These are phyloP conservation scores for Eimeria tenella DNA, from an alignment of 169 alveolate genomes.

Conservation along the genomic window DNA sequence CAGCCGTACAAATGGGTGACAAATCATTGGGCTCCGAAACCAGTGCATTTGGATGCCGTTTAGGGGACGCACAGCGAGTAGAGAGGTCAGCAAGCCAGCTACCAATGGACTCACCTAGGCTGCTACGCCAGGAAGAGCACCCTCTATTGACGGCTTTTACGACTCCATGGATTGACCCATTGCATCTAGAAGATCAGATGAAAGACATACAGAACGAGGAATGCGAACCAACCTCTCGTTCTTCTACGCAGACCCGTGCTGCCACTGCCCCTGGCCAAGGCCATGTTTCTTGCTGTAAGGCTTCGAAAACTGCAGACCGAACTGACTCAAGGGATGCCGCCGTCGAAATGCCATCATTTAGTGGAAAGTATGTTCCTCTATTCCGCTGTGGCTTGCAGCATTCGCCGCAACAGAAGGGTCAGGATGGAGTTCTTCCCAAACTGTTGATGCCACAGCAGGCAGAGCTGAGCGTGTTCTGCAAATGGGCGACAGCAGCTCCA, in stretches of 20 bases:
- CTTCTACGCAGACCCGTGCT: neutral
- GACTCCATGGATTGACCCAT: slow-evolving; percentile 52
- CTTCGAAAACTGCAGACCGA: neutral
- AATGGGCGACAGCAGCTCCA: slow-evolving; percentile 51
- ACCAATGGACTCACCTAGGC: neutral
- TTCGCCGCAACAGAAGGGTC: slow-evolving; percentile 1
- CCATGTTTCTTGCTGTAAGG: neutral
- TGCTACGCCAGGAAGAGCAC: slow-evolving; percentile 1
- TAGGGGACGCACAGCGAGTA: neutral
- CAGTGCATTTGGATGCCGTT: neutral
- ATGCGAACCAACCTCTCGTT: neutral
- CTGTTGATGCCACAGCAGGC: neutral
- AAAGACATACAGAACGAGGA: neutral
- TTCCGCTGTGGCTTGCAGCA: slow-evolving; percentile 20
- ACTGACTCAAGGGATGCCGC: slow-evolving; percentile 1
- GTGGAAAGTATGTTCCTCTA: slow-evolving; percentile 19
- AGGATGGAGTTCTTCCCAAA: neutral
- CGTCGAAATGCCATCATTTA: neutral
- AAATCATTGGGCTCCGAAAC: neutral
- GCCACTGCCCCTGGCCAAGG: neutral
- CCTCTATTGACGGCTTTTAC: slow-evolving; percentile 44
- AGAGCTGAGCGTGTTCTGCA: slow-evolving; percentile 19
- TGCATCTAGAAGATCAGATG: slow-evolving; percentile 13
- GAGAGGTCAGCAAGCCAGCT: neutral
- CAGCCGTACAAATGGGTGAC: slow-evolving; percentile 18